These are phyloP conservation scores for Mycena citricolor DNA, from an alignment of 1,284 basidiomycete genomes.

Conservation along the genomic window DNA sequence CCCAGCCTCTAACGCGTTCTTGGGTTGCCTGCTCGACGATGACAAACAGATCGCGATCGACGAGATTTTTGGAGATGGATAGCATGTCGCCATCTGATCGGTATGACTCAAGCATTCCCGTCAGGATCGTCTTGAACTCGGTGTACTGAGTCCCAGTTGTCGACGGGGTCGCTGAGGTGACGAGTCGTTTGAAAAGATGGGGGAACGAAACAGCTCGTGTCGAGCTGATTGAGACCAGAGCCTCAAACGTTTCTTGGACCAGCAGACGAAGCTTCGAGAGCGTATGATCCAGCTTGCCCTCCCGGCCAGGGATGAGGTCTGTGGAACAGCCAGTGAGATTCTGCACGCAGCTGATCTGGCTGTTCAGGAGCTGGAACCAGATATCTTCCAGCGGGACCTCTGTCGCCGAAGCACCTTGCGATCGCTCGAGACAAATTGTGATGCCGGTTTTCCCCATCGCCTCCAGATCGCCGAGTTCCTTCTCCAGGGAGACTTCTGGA, in stretches of 20 bases:
- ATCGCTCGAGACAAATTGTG: conserved; percentile 67
- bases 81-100: conserved; percentile 89
- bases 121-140: conserved; percentile 89
- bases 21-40: conserved; percentile 58
- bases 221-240: conserved; percentile 82
- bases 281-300: conserved; percentile 26
- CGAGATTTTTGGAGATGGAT: conserved; percentile 81
- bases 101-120: conserved; percentile 94
- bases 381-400: conserved; percentile 76
- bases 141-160: conserved; percentile 74
- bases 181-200: conserved; percentile 85
- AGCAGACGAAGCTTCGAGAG: conserved; percentile 65
- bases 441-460: conserved; percentile 62
- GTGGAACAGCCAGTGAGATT: conserved; percentile 48
- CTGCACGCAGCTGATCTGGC: conserved; percentile 81
- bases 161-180: conserved; percentile 61
- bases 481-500: conserved; percentile 24
- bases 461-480: conserved; percentile 44
- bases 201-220: conserved; percentile 89
- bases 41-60: conserved; percentile 82
- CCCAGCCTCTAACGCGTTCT: conserved; percentile 55
- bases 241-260: conserved; percentile 84
- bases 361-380: conserved; percentile 86
- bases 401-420: conserved; percentile 39
- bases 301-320: conserved; percentile 11